Conservation (phyloP, 805 yeast species). For the Cyberlindnera lachancei region DNA sequence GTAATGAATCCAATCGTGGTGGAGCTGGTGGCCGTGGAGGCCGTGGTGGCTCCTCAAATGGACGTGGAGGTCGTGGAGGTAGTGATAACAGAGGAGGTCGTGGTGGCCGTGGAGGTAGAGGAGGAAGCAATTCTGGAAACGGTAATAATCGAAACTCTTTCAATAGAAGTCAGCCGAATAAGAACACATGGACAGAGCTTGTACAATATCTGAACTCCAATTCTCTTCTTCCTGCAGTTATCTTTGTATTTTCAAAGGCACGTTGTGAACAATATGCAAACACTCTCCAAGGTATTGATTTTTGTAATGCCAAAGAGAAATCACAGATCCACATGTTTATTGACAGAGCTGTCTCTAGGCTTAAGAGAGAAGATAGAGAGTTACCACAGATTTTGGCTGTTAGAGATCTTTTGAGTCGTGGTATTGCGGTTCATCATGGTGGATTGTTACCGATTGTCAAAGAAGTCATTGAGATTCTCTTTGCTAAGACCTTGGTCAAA, state of each 20-base stretch:
- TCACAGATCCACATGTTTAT: conserved; percentile 91
- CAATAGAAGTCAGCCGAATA: conserved; percentile 45
- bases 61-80: conserved; percentile 35
- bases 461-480: conserved; percentile 86
- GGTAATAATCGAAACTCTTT: conserved; percentile 26
- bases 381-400: conserved; percentile 84
- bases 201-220: conserved; percentile 63
- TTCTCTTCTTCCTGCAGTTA: conserved; percentile 80
- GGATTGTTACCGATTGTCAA: conserved; percentile 90
- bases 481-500: conserved; percentile 79
- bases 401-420: conserved; percentile 77
- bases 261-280: conserved; percentile 91
- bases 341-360: conserved; percentile 79
- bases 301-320: conserved; percentile 77
- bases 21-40: conserved; percentile 37
- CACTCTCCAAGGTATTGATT: conserved; percentile 63
- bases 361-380: conserved; percentile 86
- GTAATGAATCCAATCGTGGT: conserved; percentile 36
- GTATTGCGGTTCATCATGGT: conserved; percentile 95
- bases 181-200: conserved; percentile 68
- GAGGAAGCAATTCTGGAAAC: conserved; percentile 29
- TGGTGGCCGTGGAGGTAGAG: conserved; percentile 32
- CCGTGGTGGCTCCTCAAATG: conserved; percentile 21
- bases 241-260: conserved; percentile 89
- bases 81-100: conserved; percentile 28